These are phyloP conservation scores for Akanthomyces uredinophilus DNA, from an alignment of 2,329 filamentous ascomycete genomes.

Conservation along the genomic window DNA sequence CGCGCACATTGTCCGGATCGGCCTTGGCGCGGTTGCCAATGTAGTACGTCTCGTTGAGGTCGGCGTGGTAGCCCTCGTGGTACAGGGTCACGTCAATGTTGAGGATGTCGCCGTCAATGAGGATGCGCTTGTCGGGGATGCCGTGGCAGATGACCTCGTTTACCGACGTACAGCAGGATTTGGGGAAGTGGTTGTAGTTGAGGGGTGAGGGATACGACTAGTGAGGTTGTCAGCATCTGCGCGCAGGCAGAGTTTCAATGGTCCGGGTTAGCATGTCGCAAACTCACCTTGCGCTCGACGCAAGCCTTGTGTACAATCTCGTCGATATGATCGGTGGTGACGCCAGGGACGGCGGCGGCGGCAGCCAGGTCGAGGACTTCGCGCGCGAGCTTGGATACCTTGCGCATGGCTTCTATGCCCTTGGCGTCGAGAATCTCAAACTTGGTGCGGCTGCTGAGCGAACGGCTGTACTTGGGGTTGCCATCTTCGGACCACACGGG, in stretches of 20 bases:
- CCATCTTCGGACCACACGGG: conserved; percentile 89
- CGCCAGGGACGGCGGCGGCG: conserved; percentile 75
- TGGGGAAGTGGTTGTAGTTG: conserved; percentile 95
- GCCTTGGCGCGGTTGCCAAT: conserved; percentile 82
- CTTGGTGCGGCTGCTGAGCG: conserved; percentile 67
- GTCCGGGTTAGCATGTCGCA: neutral
- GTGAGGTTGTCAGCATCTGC: neutral
- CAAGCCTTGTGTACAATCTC: conserved; percentile 93
- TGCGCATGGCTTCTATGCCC: conserved; percentile 84
- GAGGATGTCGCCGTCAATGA: conserved; percentile 90
- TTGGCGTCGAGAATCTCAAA: conserved; percentile 76
- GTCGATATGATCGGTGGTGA: conserved; percentile 94
- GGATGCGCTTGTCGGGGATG: conserved; percentile 83
- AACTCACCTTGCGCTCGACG: conserved; percentile 78
- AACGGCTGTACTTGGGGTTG: conserved; percentile 57
- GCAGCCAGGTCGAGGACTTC: conserved; percentile 93
- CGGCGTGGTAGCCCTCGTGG: conserved; percentile 90
- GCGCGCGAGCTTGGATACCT: conserved; percentile 78
- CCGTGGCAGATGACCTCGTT: conserved; percentile 99
- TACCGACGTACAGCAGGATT: conserved; percentile 92
- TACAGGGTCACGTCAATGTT: conserved; percentile 96
- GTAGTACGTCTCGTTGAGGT: conserved; percentile 98
- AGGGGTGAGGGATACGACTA: conserved; percentile 92
- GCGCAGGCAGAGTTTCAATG: neutral
- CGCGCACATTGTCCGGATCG: conserved; percentile 80